Evolutionary conservation across 352 stramenopile genomes (phyloP), one percentile per base, ranked within the genome.

Genomic region (Globisporangium nagaii): DNA sequence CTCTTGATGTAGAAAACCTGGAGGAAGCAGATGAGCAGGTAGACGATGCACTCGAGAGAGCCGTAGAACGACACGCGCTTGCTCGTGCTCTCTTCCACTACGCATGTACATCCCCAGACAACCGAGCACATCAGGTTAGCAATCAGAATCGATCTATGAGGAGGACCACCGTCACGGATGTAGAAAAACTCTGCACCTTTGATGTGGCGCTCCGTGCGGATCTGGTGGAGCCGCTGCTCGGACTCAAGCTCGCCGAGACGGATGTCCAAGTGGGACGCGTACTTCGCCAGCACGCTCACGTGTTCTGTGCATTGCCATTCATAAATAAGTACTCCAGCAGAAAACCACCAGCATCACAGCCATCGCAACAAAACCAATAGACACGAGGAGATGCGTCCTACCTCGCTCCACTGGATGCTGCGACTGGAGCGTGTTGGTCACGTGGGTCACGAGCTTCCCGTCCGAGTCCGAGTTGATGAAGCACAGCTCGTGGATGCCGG

Each of bases 1-100:
- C 65, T 62, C 59, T 89, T 88, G 65, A 92, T 92, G 69, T 92
- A 92, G 25, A 70, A 77, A 34, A 92, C 75, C 45, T 92, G 82
- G 28, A 75, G 72, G 39, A 88, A 70, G 60, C 80, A 88, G 0
- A 86, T 70, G 1, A 76, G 37, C 11, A 92, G 56, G 62, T 92
- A 92, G 15, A 92, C 72, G 22, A 72, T 50, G 64, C 79, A 88
- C 59, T 90, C 82, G 41, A 92, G 60, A 24, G 63, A 68, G 30
- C 82, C 79, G 53, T 89, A 86, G 58, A 90, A 89, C 27, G 77
- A 58, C 9, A 90, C 78, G 48, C 74, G 82, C 61, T 87, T 81
- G 71, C 80, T 90, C 57, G 81, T 90, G 40, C 74, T 75, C 43
- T 90, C 73, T 59, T 92, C 79, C 50, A 86, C 82, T 92, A 43